Percentiles rank a stretch among this genome's conserved stretches.
Conservation (phyloP, 73 alveolate genomes). For the Tetrahymena thermophila region DNA sequence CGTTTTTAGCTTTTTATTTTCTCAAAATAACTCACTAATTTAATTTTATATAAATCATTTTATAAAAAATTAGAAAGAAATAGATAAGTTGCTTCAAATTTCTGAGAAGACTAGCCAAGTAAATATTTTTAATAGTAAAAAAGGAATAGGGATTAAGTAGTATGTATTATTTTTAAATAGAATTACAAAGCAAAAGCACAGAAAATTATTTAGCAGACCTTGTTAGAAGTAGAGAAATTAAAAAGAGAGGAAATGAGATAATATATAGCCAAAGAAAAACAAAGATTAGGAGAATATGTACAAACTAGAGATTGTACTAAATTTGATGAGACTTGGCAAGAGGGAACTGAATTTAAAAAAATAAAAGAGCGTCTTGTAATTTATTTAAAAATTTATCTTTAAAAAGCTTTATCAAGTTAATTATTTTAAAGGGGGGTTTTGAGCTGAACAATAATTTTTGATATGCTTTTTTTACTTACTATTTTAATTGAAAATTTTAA, state of each 20-base stretch:
- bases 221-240: constrained; percentile 54
- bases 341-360: constrained; percentile 81
- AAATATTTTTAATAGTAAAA: not conserved
- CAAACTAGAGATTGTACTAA: constrained; percentile 48
- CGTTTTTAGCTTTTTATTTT: too few species aligned
- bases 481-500: not conserved
- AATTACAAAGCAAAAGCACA: not conserved
- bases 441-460: constrained; percentile 51
- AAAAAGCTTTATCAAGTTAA: too few species aligned
- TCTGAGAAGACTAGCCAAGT: not conserved
- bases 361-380: constrained; percentile 54
- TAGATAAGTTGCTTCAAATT: not conserved
- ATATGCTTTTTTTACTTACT: too few species aligned
- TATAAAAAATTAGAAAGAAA: not conserved
- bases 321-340: constrained; percentile 86
- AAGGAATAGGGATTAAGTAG: not conserved
- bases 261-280: constrained; percentile 61
- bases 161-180: not conserved
- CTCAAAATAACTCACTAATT: too few species aligned
- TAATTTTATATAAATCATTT: too few species aligned
- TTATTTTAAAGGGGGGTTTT: constrained; percentile 24
- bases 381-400: not conserved
- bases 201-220: not conserved
- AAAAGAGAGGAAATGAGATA: constrained; percentile 61
- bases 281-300: constrained; percentile 67